Percentiles rank a stretch among this genome's conserved stretches.
These are phyloP conservation scores for Candida saitoana DNA, from an alignment of 805 yeast genomes.

Conservation along the genomic window DNA sequence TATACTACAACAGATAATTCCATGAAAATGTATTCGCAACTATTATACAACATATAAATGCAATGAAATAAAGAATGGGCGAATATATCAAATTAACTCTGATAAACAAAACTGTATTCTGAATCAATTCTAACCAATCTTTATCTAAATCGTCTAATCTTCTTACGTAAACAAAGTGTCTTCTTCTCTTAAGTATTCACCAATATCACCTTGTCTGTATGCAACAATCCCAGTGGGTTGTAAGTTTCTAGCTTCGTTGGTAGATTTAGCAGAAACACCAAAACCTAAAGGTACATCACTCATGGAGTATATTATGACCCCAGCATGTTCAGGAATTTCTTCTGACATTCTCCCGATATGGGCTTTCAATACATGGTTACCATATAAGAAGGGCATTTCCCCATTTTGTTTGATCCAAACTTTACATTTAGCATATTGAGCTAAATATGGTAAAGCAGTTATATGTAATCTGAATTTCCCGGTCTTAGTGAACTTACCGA, in stretches of 20 bases:
- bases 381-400: constrained; percentile 97
- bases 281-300: constrained; percentile 89
- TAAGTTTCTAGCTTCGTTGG: constrained; percentile 78
- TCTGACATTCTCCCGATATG: constrained; percentile 96
- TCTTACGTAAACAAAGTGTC: constrained; percentile 85
- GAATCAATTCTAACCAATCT: no score
- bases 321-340: constrained; percentile 97
- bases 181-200: constrained; percentile 96
- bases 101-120: no score
- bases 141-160: no score
- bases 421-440: constrained; percentile 87
- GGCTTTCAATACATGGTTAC: constrained; percentile 94
- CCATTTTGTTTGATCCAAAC: constrained; percentile 96
- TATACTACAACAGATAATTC: neutral
- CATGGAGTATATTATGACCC: constrained; percentile 90
- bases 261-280: constrained; percentile 90
- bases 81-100: no score
- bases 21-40: constrained; percentile 1
- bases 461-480: constrained; percentile 94
- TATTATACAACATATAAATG: constrained; percentile 1
- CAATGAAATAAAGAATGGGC: no score
- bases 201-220: constrained; percentile 95
- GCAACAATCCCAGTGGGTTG: constrained; percentile 95
- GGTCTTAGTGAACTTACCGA: constrained; percentile 96
- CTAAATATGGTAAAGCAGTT: constrained; percentile 78